Conservation (phyloP, 2,329 filamentous ascomycete species). For the Penicillium fuscoglaucum region DNA sequence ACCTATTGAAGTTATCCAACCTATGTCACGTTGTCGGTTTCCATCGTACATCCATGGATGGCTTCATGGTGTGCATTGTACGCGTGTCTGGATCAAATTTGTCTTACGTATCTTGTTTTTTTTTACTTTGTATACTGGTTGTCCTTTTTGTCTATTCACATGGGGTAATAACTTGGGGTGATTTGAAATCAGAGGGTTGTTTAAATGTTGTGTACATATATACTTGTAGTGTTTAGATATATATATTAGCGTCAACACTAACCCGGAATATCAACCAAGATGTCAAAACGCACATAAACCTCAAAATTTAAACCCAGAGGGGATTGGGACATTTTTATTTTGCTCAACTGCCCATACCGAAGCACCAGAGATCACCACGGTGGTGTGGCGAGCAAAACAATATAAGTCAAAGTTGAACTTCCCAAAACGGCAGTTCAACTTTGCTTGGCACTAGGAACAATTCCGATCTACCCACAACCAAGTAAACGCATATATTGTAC, state of each 20-base stretch:
- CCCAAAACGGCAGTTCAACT: background rate
- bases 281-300: rapidly evolving
- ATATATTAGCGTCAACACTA: background rate
- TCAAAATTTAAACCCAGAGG: rapidly evolving
- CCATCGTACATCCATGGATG: no score
- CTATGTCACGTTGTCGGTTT: no score
- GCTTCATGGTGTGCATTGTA: background rate
- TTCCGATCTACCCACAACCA: background rate
- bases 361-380: background rate
- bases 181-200: no score
- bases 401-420: background rate
- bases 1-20: background rate
- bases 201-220: no score
- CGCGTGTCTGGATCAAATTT: no score
- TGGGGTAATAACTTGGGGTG: rapidly evolving
- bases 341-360: rapidly evolving
- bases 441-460: background rate
- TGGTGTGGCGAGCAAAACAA: background rate
- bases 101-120: background rate
- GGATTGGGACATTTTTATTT: rapidly evolving
- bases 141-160: background rate
- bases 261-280: background rate
- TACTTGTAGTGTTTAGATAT: background rate
- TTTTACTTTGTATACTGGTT: background rate
- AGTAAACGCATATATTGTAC: background rate